Conservation (phyloP, 2,329 filamentous ascomycete genomes). For the Trichoderma sp. region DNA sequence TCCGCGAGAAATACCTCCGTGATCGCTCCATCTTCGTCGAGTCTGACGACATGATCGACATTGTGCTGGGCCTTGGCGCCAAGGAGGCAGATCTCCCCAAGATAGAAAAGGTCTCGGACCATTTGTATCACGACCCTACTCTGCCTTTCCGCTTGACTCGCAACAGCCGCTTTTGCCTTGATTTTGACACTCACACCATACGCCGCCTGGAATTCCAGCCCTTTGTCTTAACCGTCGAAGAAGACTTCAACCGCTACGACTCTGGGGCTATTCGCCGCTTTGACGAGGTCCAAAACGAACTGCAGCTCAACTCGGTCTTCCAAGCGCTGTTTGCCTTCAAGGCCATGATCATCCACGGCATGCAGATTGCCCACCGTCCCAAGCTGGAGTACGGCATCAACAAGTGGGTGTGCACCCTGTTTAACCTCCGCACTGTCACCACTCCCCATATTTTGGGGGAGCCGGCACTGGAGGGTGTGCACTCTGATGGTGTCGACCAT, state of each 20-base stretch:
- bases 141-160: constrained; percentile 33
- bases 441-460: constrained; percentile 34
- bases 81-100: constrained; percentile 31
- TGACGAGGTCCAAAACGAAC: constrained; percentile 34
- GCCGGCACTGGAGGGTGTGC: constrained; percentile 38
- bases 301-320: constrained; percentile 36
- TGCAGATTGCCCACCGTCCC: constrained; percentile 29
- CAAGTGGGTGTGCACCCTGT: constrained; percentile 35
- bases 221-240: constrained; percentile 33
- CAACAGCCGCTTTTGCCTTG: constrained; percentile 35
- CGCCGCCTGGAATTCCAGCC: constrained; percentile 37
- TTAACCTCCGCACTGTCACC: constrained; percentile 37
- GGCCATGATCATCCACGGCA: constrained; percentile 33
- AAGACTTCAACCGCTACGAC: constrained; percentile 38
- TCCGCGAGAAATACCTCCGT: constrained; percentile 31
- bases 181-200: constrained; percentile 31
- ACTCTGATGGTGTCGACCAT: constrained; percentile 38
- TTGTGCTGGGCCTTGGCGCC: constrained; percentile 33
- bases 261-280: constrained; percentile 35
- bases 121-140: constrained; percentile 33
- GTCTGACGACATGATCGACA: constrained; percentile 31
- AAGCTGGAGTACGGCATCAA: constrained; percentile 34
- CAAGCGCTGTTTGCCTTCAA: constrained; percentile 39
- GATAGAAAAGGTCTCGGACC: constrained; percentile 31
- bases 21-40: constrained; percentile 34